phyloP scores from a whole-genome alignment of 2,329 filamentous ascomycete species.

The Xylogone sp. region DNA sequence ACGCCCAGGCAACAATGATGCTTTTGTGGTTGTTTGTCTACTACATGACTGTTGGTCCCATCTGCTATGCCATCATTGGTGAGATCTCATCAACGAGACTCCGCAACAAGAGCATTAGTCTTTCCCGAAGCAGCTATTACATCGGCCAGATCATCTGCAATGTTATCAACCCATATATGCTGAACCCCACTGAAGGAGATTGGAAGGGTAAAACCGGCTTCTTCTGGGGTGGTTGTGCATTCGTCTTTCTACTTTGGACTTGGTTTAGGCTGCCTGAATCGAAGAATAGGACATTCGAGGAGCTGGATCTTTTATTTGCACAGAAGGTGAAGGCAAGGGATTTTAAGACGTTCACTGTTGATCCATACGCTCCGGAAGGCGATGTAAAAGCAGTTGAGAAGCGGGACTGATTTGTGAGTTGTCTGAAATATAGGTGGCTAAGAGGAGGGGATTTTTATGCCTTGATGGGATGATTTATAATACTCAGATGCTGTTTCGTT shows the following conservation, averaged over 20 bases:
- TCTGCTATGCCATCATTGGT: constrained; percentile 79
- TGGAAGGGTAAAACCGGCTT: constrained; percentile 83
- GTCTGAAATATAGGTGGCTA: too few relatives aligned
- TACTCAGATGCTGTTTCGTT: too few relatives aligned
- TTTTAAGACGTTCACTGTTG: constrained; percentile 5
- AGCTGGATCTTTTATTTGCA: constrained; percentile 80
- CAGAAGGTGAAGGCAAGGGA: constrained; percentile 42
- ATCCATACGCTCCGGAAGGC: too few relatives aligned
- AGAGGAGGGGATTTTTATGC: too few relatives aligned
- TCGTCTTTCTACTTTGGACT: constrained; percentile 55
- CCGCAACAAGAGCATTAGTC: constrained; percentile 83
- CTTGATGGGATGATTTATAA: too few relatives aligned
- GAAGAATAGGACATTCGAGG: constrained; percentile 72
- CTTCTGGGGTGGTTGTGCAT: constrained; percentile 67
- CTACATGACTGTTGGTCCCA: constrained; percentile 79
- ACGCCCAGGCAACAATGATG: constrained; percentile 59
- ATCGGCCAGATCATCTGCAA: constrained; percentile 76
- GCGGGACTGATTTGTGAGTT: too few relatives aligned
- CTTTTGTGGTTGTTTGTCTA: constrained; percentile 77
- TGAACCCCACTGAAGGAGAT: constrained; percentile 78
- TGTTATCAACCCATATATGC: constrained; percentile 82
- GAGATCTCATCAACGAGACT: constrained; percentile 76
- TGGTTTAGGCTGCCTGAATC: constrained; percentile 78
- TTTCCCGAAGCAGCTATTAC: constrained; percentile 65
- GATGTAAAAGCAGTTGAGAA: too few relatives aligned